phyloP scores from a whole-genome alignment of 441 rosid species.

The Arabidopsis lyrata region DNA sequence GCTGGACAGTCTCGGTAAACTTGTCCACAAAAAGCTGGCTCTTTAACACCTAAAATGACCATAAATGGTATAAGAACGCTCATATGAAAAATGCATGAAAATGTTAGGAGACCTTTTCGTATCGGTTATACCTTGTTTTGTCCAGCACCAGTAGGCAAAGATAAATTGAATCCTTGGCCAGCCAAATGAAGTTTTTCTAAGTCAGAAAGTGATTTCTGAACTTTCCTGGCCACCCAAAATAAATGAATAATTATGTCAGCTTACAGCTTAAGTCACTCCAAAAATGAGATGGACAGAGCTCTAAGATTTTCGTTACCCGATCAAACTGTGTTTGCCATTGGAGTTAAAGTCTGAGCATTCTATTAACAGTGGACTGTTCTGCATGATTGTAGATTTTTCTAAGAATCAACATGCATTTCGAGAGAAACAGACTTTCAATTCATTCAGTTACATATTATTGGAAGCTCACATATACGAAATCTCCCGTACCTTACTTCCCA shows the following conservation, averaged over 20 bases:
- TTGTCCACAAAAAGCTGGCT: conserved; percentile 80
- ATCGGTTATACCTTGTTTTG: conserved; percentile 59
- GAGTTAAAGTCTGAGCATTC: conserved; percentile 89
- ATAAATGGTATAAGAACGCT: conserved; percentile 26
- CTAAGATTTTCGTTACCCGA: conserved; percentile 67
- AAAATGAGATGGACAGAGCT: conserved; percentile 39
- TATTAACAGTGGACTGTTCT: conserved; percentile 80
- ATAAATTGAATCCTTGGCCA: conserved; percentile 59
- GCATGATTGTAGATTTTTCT: conserved; percentile 45
- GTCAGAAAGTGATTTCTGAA: conserved; percentile 74
- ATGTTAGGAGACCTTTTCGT: conserved; percentile 26
- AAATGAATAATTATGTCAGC: conserved; percentile 32
- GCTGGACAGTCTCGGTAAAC: conserved; percentile 72
- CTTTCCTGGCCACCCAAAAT: conserved; percentile 62
- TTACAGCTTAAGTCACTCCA: conserved; percentile 29
- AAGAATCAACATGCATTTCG: conserved; percentile 17
- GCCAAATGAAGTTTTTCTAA: conserved; percentile 69
- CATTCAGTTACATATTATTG: conserved; percentile 6
- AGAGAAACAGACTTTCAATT: conserved; percentile 11
- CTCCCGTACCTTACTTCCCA: conserved; percentile 81
- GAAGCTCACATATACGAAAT: conserved; percentile 17
- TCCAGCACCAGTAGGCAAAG: conserved; percentile 57
- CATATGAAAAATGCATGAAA: conserved; percentile 19
- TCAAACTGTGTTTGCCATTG: conserved; percentile 86
- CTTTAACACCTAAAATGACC: conserved; percentile 59